Evolutionary conservation across 2,329 filamentous ascomycete species (phyloP).

Genomic region (Acephala macrosclerotiorum): DNA sequence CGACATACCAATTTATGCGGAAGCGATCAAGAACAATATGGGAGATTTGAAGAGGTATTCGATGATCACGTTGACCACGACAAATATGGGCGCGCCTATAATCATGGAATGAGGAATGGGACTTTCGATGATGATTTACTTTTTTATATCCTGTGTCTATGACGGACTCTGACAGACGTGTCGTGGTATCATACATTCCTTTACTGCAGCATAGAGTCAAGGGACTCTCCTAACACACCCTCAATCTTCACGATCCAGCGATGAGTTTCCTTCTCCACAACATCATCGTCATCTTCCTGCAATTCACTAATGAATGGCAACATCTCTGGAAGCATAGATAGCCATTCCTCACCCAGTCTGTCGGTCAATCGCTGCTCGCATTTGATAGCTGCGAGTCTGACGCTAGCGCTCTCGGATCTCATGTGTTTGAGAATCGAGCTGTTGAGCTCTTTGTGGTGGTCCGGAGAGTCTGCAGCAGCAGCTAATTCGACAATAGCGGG

Average conservation of each 20-base stretch:
- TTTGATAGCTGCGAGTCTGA: conserved; percentile 82
- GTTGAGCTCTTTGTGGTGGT: conserved; percentile 93
- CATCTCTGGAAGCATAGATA: conserved; percentile 92
- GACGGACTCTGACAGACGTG: neutral
- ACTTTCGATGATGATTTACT: neutral
- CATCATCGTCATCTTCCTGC: conserved; percentile 95
- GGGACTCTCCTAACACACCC: conserved; percentile 84
- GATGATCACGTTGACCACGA: conserved; percentile 28
- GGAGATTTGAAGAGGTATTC: conserved; percentile 32
- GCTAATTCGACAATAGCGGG: conserved; percentile 83
- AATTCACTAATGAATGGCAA: conserved; percentile 94
- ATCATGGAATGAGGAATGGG: neutral
- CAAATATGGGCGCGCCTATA: conserved; percentile 21
- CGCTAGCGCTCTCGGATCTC: conserved; percentile 72
- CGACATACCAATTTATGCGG: conserved; percentile 54
- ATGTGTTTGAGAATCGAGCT: conserved; percentile 78
- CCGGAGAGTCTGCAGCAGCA: conserved; percentile 79
- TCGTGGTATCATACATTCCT: conserved; percentile 5
- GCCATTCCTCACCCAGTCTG: conserved; percentile 89
- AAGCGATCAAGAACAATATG: conserved; percentile 26
- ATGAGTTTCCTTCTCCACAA: conserved; percentile 87
- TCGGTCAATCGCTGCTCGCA: conserved; percentile 83
- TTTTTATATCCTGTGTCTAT: neutral
- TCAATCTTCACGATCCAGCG: conserved; percentile 93
- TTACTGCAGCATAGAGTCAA: conserved; percentile 91